These are phyloP conservation scores for Blakeslea trispora DNA, from an alignment of 371 early-diverging fungal genomes.

Conservation along the genomic window DNA sequence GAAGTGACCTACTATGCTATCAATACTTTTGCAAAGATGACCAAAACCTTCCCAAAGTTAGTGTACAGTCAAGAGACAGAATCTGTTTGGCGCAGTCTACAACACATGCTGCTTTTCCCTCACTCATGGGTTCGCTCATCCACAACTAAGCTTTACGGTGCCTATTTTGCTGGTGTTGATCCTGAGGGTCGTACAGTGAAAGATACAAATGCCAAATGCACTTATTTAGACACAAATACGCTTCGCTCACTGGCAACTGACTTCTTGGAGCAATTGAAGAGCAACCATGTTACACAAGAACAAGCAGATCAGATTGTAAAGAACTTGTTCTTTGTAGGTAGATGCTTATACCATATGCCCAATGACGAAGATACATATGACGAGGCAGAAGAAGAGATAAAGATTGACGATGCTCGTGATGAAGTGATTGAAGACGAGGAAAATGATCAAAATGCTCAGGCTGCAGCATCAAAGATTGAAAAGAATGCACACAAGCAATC, in stretches of 20 bases:
- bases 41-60: conserved; percentile 56
- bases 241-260: conserved; percentile 60
- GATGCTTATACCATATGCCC: conserved; percentile 63
- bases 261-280: conserved; percentile 76
- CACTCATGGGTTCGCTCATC: conserved; percentile 88
- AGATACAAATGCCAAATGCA: conserved; percentile 20
- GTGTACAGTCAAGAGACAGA: conserved; percentile 45
- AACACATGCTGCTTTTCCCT: conserved; percentile 73
- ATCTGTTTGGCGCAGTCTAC: conserved; percentile 60
- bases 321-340: conserved; percentile 90
- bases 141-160: conserved; percentile 73
- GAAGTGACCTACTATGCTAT: conserved; percentile 83
- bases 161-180: conserved; percentile 70
- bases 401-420: conserved; percentile 34
- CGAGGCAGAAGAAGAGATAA: conserved; percentile 31
- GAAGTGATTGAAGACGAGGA: conserved; percentile 30
- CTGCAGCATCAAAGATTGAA: conserved; percentile 15
- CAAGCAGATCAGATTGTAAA: conserved; percentile 89
- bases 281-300: conserved; percentile 70
- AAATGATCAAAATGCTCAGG: conserved; percentile 12
- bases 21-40: conserved; percentile 72
- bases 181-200: conserved; percentile 52
- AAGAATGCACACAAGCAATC: conserved; percentile 37
- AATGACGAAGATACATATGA: conserved; percentile 47
- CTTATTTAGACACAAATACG: conserved; percentile 49